Evolutionary conservation across 371 early-diverging fungal genomes (phyloP), one percentile per base, ranked within the genome.

Genomic region (Syncephalastrum sp.): DNA sequence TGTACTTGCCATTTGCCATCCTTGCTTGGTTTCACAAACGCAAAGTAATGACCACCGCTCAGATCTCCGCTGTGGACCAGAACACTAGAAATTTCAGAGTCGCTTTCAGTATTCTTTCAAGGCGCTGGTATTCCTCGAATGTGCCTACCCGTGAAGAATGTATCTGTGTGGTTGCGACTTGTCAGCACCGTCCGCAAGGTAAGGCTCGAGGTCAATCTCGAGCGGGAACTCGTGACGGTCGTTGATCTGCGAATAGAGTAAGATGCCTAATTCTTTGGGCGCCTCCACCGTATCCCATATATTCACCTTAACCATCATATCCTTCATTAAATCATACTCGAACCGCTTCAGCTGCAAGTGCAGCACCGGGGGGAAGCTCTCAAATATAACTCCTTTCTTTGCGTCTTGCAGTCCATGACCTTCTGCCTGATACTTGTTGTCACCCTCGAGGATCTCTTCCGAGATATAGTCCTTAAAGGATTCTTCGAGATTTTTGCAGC

Each of bases 321-420:
- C 97, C 25, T 85, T 77, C 70, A 88, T 83, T 62, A 95, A 87
- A 69, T 99, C 98, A 69, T 98, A 97, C 71, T 96, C 97, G 72
- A 99, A 99, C 17, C 99, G 83, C 72, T 98, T 98, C 60, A 99
- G 75, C 68, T 99, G 98, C 50, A 99, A 68, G 69, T 99, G 99
- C 42, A 99, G 79, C 3, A 99, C 95, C 0, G 95, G 95, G 10
- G 99, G 99, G 64, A 99, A 92, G 16, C 82, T 81, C 60, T 89
- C 88, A 71, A 99, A 98, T 12, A 91, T 90, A 24, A 97, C 96
- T 45, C 97, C 95, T 71, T 98, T 99, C 54, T 86, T 86, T 21
- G 99, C 99, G 63, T 93, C 92, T 82, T 97, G 97, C 48, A 96
- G 76, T 1, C 99, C 99, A 71, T 91, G 82, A 15, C 92, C 94